Evolutionary conservation across 495 filamentous ascomycete genomes (phyloP).

Genomic region (Neurospora discreta): DNA sequence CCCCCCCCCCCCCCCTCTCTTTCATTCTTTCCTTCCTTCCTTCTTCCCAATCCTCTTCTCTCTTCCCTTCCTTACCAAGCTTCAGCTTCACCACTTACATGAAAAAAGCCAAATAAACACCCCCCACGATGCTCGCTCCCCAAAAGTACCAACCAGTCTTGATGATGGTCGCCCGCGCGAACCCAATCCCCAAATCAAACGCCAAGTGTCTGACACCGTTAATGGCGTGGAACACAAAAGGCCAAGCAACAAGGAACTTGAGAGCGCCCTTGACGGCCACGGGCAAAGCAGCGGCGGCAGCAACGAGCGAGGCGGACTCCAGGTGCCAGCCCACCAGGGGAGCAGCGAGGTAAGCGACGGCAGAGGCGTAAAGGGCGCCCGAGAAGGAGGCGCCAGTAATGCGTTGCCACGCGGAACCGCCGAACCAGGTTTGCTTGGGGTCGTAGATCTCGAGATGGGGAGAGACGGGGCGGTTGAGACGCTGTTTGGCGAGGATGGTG

Average conservation of each 20-base stretch:
- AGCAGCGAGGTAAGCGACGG: constrained; percentile 68
- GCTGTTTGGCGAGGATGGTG: constrained; percentile 74
- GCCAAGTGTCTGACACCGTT: constrained; percentile 86
- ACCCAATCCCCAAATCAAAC: constrained; percentile 66
- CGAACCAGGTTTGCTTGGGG: constrained; percentile 77
- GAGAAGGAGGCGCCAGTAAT: constrained; percentile 66
- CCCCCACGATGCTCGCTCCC: constrained; percentile 51
- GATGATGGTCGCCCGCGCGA: constrained; percentile 61
- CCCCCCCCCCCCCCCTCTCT: too few species aligned
- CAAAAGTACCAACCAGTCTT: constrained; percentile 66
- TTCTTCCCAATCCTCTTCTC: not conserved
- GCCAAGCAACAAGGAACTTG: constrained; percentile 65
- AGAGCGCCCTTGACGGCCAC: constrained; percentile 53
- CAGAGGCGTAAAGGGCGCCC: constrained; percentile 73
- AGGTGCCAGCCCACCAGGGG: constrained; percentile 78
- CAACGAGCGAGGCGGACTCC: constrained; percentile 67
- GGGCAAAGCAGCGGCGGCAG: constrained; percentile 64
- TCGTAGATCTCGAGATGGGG: constrained; percentile 88
- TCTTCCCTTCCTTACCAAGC: too few species aligned
- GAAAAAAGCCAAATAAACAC: constrained; percentile 45
- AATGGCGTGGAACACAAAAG: constrained; percentile 76
- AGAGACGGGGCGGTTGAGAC: constrained; percentile 69
- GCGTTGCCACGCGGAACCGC: constrained; percentile 57
- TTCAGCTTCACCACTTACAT: constrained; percentile 12
- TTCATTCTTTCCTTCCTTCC: not conserved